These are phyloP conservation scores for Rhododendron molle DNA, from an alignment of 148 eudicot genomes.

Conservation along the genomic window DNA sequence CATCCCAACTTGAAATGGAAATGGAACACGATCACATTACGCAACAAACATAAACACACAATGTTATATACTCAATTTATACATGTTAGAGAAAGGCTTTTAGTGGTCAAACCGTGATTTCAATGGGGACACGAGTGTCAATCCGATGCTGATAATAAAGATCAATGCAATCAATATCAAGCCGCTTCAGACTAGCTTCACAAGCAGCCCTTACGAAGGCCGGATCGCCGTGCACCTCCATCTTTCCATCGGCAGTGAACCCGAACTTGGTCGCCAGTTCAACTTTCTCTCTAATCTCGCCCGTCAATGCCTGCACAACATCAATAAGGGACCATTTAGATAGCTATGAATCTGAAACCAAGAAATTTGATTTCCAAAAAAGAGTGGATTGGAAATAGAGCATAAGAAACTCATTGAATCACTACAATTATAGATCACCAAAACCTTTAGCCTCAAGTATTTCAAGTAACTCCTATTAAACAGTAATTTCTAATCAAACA, in stretches of 20 bases:
- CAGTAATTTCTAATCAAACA: neutral
- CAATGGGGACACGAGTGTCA: constrained; percentile 11
- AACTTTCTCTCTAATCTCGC: constrained; percentile 9
- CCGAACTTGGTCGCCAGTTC: constrained; percentile 11
- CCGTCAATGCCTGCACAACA: constrained; percentile 8
- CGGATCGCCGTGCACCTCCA: neutral
- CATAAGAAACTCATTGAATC: too few relatives aligned
- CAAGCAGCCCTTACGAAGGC: constrained; percentile 3
- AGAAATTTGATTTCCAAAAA: neutral
- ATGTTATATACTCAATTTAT: neutral
- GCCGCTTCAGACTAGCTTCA: constrained; percentile 14
- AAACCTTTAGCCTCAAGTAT: neutral
- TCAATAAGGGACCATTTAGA: neutral
- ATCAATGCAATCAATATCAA: constrained; percentile 4
- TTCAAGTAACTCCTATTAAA: neutral
- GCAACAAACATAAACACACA: neutral
- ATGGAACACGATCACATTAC: neutral
- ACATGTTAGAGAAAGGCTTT: neutral
- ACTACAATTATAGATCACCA: neutral
- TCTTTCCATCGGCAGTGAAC: neutral
- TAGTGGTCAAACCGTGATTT: constrained; percentile 12
- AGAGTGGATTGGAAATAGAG: too few relatives aligned
- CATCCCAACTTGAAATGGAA: neutral
- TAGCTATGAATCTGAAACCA: neutral
- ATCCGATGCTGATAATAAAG: constrained; percentile 9